phyloP scores from a whole-genome alignment of 352 stramenopile species.

The Elongisporangium senticosum region DNA sequence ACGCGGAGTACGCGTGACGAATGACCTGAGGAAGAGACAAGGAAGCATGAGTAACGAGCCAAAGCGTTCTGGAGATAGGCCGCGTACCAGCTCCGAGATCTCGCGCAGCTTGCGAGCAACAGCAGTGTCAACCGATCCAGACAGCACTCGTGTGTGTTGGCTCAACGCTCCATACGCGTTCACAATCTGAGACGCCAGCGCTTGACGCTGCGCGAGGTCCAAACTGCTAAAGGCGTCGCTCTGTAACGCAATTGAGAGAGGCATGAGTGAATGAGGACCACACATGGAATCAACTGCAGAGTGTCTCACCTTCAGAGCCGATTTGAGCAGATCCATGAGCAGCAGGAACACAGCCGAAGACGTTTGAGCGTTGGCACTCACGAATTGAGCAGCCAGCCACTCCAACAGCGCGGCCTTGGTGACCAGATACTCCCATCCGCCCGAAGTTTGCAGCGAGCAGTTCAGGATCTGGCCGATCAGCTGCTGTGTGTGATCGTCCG shows the following conservation, averaged over 20 bases:
- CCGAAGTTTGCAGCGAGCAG: conserved; percentile 35
- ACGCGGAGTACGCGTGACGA: conserved; percentile 21
- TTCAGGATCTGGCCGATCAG: conserved; percentile 62
- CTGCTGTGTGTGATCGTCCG: conserved; percentile 70
- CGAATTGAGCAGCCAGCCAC: conserved; percentile 46
- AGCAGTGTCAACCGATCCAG: conserved; percentile 2
- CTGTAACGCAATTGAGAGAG: conserved; percentile 1
- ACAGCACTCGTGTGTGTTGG: conserved; percentile 3
- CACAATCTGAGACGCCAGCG: conserved; percentile 24
- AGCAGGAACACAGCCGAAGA: conserved; percentile 27
- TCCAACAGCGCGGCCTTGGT: conserved; percentile 58
- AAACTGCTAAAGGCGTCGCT: conserved; percentile 17
- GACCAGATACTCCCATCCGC: conserved; percentile 47
- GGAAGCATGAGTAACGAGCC: not conserved
- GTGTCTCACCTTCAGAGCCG: conserved; percentile 20
- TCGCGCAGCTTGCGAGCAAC: conserved; percentile 16
- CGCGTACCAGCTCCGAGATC: conserved; percentile 13
- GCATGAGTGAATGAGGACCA: conserved; percentile 5
- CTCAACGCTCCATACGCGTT: conserved; percentile 41
- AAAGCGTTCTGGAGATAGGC: not conserved
- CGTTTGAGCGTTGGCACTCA: conserved; percentile 12
- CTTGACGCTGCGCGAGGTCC: conserved; percentile 28
- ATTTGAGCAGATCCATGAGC: conserved; percentile 35
- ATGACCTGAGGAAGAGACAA: conserved; percentile 14
- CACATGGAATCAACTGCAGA: not conserved